These are phyloP conservation scores for Lathyrus aphaca DNA, from an alignment of 306 rosid genomes.

Conservation along the genomic window DNA sequence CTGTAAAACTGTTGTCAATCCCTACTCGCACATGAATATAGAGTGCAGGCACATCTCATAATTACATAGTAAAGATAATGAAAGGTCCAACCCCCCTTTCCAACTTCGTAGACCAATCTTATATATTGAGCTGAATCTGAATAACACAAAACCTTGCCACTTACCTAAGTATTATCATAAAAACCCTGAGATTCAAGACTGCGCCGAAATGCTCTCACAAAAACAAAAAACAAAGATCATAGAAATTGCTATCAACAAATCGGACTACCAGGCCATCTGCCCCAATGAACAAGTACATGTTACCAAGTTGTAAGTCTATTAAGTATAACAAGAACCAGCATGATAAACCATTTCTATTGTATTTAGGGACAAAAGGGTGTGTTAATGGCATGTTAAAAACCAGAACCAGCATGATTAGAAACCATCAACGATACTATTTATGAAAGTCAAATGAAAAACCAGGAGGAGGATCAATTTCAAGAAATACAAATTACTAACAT, in stretches of 20 bases:
- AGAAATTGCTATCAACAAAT: background rate
- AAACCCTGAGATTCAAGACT: background rate
- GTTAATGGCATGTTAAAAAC: background rate
- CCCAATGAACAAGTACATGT: background rate
- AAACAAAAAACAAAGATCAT: background rate
- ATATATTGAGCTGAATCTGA: background rate
- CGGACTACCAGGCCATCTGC: background rate
- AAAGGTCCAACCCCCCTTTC: background rate
- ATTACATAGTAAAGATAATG: background rate
- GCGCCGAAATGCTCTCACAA: background rate
- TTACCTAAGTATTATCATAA: background rate
- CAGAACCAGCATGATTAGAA: constrained; percentile 2
- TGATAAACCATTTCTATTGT: background rate
- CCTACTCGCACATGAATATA: constrained; percentile 1
- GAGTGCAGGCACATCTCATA: constrained; percentile 8
- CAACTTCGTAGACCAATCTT: background rate
- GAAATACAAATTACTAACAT: background rate
- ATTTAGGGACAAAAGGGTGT: background rate
- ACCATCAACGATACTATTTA: background rate
- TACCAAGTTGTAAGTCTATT: background rate
- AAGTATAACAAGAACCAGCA: background rate
- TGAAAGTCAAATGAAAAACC: background rate
- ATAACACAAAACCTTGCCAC: background rate
- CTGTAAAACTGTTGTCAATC: background rate
- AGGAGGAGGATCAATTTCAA: background rate